phyloP scores from a whole-genome alignment of 345 rosid genomes.

The Salix arbutifolia region DNA sequence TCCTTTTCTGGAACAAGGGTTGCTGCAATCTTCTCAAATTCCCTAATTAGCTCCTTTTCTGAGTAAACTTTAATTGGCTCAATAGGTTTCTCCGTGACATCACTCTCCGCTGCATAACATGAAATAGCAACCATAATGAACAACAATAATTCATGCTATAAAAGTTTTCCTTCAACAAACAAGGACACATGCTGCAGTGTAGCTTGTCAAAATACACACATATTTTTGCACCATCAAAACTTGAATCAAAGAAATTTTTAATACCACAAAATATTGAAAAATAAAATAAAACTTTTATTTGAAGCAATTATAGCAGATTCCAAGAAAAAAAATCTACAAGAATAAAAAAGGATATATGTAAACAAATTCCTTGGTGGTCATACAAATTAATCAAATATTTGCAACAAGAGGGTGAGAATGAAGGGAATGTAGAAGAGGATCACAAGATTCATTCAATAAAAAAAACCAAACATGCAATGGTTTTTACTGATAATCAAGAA shows the following conservation, averaged over 20 bases:
- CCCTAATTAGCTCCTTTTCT: conserved; percentile 90
- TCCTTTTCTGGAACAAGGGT: conserved; percentile 96
- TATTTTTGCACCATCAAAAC: background rate
- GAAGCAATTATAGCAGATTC: background rate
- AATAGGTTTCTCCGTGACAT: conserved; percentile 65
- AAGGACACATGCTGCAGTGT: background rate
- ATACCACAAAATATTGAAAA: no score
- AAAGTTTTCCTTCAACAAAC: background rate
- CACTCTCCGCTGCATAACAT: conserved; percentile 62
- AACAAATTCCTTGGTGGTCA: background rate
- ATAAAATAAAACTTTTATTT: background rate
- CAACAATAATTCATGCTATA: conserved; percentile 4
- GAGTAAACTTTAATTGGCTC: conserved; percentile 89
- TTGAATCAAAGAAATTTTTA: background rate
- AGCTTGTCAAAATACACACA: background rate
- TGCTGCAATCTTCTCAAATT: conserved; percentile 81
- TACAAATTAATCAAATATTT: no score
- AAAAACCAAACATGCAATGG: no score
- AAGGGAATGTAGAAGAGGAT: no score
- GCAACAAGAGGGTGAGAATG: no score
- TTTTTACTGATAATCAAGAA: no score
- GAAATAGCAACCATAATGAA: conserved; percentile 11
- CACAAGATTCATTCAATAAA: no score
- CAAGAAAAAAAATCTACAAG: background rate
- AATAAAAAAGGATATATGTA: background rate